Evolutionary conservation across 2,329 filamentous ascomycete genomes (phyloP), one percentile per base, ranked within the genome.

Genomic region (Polychaeton citri): DNA sequence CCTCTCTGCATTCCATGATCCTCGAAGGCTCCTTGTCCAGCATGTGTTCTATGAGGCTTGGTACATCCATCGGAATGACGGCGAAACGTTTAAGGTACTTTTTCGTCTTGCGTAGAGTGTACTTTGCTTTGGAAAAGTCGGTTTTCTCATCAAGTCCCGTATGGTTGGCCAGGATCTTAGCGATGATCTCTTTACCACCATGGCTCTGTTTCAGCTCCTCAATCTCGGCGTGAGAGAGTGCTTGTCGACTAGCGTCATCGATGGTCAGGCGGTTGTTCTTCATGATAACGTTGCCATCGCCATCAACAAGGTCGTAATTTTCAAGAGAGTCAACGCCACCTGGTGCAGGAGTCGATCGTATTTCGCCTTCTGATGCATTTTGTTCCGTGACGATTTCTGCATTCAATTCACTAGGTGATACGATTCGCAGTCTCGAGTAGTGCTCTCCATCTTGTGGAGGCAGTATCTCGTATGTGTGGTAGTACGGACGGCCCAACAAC

Each of bases 121-220:
- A 98, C 59, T 98, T 98, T 30, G 88, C 87, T 39, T 95, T 66
- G 2, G 86, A 92, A 53, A 92, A 98, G 1, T 77, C 71, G 0
- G 90, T 96, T 68, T 98, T 98, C 63, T 96, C 81, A 47, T 93
- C 86, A 30, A 98, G 71, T 1, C 80, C 82, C 13, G 82, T 79
- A 59, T 98, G 90, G 30, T 86, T 90, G 19, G 86, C 71, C 59
- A 98, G 73, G 18, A 98, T 76, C 61, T 87, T 93, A n/a, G 83
- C 79, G 44, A 98, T 90, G 33, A 98, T 72, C 35, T 93, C 87
- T 55, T 82, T 81, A 9, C 87, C 88, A 8, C 79, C 81, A 38
- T 85, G 69, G n/a, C 43, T 49, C 49, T 70, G 72, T 57, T 84
- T 84, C 44, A 83, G 60, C 45, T 72, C 71, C 52, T 83, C 79